Conservation (phyloP, 208 protist species). For the Phytomonas sp. region DNA sequence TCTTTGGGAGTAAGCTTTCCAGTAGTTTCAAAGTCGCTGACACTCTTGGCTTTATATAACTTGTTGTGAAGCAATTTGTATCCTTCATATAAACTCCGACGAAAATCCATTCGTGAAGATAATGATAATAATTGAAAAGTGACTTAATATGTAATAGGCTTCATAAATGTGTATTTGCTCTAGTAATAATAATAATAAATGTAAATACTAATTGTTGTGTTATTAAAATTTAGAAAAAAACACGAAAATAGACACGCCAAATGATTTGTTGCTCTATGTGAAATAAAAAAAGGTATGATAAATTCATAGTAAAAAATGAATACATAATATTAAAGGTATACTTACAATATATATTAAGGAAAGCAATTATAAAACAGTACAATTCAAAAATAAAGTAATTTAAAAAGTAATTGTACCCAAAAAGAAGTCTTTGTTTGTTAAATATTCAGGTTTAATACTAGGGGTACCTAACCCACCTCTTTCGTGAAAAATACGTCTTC, state of each 20-base stretch:
- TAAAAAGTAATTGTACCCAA: background rate
- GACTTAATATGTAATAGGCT: background rate
- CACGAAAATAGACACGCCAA: background rate
- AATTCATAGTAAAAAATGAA: background rate
- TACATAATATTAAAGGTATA: background rate
- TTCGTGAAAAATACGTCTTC: background rate
- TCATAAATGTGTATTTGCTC: constrained; percentile 4
- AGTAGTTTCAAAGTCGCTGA: constrained; percentile 40
- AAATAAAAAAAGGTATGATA: background rate
- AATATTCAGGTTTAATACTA: background rate
- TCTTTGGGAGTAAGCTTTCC: constrained; percentile 67
- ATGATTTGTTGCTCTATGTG: background rate
- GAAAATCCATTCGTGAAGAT: constrained; percentile 12
- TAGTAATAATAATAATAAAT: background rate
- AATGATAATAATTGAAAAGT: constrained; percentile 3
- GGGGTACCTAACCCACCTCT: background rate
- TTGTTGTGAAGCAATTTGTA: constrained; percentile 55
- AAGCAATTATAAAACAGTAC: background rate
- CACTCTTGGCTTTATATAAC: constrained; percentile 36
- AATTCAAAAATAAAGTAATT: background rate
- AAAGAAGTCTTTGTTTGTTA: background rate
- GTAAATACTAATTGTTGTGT: background rate
- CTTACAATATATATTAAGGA: background rate
- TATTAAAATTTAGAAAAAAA: background rate
- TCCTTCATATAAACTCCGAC: constrained; percentile 40